Evolutionary conservation across 1,284 basidiomycete genomes (phyloP).

Genomic region (Salmacisia buchloeana): DNA sequence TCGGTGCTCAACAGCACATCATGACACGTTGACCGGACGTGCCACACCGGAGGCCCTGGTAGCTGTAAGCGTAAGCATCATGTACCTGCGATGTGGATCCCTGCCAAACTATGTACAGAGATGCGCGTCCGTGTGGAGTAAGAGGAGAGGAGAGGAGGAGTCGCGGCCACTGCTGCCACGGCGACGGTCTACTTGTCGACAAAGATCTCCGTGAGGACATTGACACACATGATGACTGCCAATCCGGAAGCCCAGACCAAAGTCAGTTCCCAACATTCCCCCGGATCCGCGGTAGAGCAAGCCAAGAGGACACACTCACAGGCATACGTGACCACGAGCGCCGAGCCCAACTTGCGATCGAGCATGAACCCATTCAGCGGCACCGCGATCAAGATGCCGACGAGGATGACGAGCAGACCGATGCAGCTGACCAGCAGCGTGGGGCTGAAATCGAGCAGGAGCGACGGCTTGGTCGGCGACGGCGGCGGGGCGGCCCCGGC

Average conservation of each 20-base stretch:
- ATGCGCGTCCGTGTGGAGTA: not conserved
- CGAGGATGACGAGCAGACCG: slow-evolving; percentile 69
- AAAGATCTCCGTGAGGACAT: slow-evolving; percentile 33
- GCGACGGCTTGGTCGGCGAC: slow-evolving; percentile 7
- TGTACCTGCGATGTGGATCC: too few relatives aligned
- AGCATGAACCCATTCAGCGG: slow-evolving; percentile 78
- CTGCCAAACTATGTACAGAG: too few relatives aligned
- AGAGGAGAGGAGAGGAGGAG: not conserved
- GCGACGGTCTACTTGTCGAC: slow-evolving; percentile 4
- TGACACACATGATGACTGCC: slow-evolving; percentile 33
- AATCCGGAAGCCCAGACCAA: not conserved
- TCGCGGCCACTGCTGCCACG: not conserved
- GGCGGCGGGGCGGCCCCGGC: not conserved
- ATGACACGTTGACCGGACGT: too few relatives aligned
- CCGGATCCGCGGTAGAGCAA: not conserved
- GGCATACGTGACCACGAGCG: slow-evolving; percentile 68
- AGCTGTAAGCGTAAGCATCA: too few relatives aligned
- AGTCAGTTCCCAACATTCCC: not conserved
- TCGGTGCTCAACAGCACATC: too few relatives aligned
- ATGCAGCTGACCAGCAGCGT: slow-evolving; percentile 76
- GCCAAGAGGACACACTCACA: not conserved
- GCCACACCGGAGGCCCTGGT: too few relatives aligned
- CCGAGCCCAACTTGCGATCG: slow-evolving; percentile 70
- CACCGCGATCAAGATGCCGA: slow-evolving; percentile 73
- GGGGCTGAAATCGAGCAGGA: slow-evolving; percentile 64